Evolutionary conservation across 2,329 filamentous ascomycete species (phyloP).

Genomic region (Phaeosphaeriaceae sp.): DNA sequence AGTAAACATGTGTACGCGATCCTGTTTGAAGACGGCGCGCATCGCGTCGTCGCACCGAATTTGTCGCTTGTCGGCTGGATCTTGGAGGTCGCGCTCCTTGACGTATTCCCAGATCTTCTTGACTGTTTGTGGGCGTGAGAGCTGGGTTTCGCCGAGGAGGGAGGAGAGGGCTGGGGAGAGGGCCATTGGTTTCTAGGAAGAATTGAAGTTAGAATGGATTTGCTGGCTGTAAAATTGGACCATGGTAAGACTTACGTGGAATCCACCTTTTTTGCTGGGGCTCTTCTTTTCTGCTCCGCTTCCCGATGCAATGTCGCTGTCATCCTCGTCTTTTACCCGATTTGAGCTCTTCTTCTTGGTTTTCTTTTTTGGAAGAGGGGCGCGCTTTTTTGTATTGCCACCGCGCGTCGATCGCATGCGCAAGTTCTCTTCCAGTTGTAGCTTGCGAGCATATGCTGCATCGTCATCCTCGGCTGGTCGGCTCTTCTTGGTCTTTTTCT

Average conservation of each 20-base stretch:
- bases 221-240: not conserved
- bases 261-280: slow-evolving; percentile 81
- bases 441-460: slow-evolving; percentile 81
- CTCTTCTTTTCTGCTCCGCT: slow-evolving; percentile 67
- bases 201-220: slow-evolving; percentile 42
- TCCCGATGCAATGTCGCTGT: slow-evolving; percentile 75
- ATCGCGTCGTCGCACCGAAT: slow-evolving; percentile 92
- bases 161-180: slow-evolving; percentile 73
- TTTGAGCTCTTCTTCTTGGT: slow-evolving; percentile 76
- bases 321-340: slow-evolving; percentile 78
- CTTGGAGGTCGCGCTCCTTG: slow-evolving; percentile 85
- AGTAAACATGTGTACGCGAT: slow-evolving; percentile 96
- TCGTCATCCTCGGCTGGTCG: slow-evolving; percentile 78
- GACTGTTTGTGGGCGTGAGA: slow-evolving; percentile 93
- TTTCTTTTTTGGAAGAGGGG: slow-evolving; percentile 64
- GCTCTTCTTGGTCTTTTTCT: slow-evolving; percentile 67
- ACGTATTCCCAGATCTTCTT: slow-evolving; percentile 98
- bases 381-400: slow-evolving; percentile 64
- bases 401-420: slow-evolving; percentile 76
- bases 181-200: slow-evolving; percentile 70
- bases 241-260: slow-evolving; percentile 67
- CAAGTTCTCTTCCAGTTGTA: slow-evolving; percentile 92
- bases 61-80: slow-evolving; percentile 88
- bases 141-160: slow-evolving; percentile 75
- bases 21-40: slow-evolving; percentile 88